Percentiles rank a stretch among this genome's conserved stretches.
These are phyloP conservation scores for Lactarius hatsudake DNA, from an alignment of 768 basidiomycete genomes.

Conservation along the genomic window DNA sequence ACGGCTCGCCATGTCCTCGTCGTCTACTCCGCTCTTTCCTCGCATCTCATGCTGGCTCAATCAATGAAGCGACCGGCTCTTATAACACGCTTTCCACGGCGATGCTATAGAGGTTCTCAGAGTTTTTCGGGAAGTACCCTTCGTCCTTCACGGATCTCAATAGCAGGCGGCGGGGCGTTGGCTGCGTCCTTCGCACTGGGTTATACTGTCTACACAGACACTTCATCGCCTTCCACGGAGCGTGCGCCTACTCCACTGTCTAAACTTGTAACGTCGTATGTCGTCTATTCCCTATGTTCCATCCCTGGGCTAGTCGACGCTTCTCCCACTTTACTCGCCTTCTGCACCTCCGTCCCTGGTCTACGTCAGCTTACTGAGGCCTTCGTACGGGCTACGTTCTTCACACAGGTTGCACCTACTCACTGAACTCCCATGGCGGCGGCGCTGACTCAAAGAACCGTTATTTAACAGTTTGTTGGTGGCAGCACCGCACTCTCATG, in stretches of 20 bases:
- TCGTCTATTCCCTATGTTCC: slow-evolving; percentile 81
- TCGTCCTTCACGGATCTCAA: slow-evolving; percentile 18
- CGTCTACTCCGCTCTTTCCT: background rate
- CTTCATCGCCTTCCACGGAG: slow-evolving; percentile 13
- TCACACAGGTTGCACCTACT: slow-evolving; percentile 58
- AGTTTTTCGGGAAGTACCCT: background rate
- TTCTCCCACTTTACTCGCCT: slow-evolving; percentile 61
- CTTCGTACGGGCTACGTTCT: slow-evolving; percentile 79
- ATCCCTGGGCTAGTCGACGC: slow-evolving; percentile 72
- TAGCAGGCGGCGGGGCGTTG: slow-evolving; percentile 15
- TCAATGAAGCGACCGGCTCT: slow-evolving; percentile 1
- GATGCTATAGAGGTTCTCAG: background rate
- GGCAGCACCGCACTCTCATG: slow-evolving; percentile 76
- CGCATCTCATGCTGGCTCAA: slow-evolving; percentile 1
- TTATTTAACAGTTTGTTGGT: slow-evolving; percentile 68
- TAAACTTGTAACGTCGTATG: slow-evolving; percentile 63
- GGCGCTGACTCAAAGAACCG: background rate
- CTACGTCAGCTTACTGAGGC: slow-evolving; percentile 62
- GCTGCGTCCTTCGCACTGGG: slow-evolving; percentile 22
- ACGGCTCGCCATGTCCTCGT: background rate
- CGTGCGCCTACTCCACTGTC: slow-evolving; percentile 29
- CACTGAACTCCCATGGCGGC: background rate
- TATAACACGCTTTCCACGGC: background rate
- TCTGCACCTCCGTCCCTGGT: slow-evolving; percentile 56
- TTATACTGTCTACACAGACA: slow-evolving; percentile 31